Conservation (phyloP, 2,329 filamentous ascomycete genomes). For the Emmonsiellopsis sp. region DNA sequence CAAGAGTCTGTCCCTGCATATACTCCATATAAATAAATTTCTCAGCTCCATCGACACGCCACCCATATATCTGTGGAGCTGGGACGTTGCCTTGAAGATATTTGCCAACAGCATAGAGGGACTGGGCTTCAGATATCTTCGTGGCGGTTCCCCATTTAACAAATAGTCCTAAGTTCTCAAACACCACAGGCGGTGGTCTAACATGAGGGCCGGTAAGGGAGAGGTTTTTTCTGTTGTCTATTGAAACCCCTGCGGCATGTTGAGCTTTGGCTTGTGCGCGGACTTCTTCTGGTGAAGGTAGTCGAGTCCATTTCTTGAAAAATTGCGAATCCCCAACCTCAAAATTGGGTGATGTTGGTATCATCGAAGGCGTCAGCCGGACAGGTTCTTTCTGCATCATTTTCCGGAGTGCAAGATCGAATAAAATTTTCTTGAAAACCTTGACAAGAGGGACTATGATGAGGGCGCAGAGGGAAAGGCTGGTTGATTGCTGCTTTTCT, state of each 20-base stretch:
- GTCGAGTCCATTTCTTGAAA: neutral
- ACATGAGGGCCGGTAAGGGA: neutral
- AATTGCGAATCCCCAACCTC: neutral
- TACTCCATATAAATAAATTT: constrained; percentile 27
- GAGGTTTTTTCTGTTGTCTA: neutral
- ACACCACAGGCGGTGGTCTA: constrained; percentile 14
- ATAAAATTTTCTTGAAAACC: too few species aligned
- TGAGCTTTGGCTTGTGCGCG: neutral
- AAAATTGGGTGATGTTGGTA: neutral
- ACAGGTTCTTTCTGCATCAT: neutral
- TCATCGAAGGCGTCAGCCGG: neutral
- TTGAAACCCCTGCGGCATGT: neutral
- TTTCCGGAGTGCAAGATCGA: too few species aligned
- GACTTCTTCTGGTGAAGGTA: constrained; percentile 1
- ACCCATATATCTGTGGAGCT: constrained; percentile 30
- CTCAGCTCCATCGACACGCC: constrained; percentile 17
- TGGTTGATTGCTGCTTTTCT: too few species aligned
- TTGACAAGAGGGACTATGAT: too few species aligned
- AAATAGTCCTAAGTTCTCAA: constrained; percentile 21
- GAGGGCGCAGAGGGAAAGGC: too few species aligned
- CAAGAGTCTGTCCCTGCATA: constrained; percentile 19
- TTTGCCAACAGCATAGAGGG: constrained; percentile 19
- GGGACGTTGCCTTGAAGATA: constrained; percentile 18
- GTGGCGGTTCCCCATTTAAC: constrained; percentile 24
- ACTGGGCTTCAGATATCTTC: constrained; percentile 21